Base-by-base conservation (phyloP, 2,329 filamentous ascomycete species). In the Amesomyces nigricolor region DNA sequence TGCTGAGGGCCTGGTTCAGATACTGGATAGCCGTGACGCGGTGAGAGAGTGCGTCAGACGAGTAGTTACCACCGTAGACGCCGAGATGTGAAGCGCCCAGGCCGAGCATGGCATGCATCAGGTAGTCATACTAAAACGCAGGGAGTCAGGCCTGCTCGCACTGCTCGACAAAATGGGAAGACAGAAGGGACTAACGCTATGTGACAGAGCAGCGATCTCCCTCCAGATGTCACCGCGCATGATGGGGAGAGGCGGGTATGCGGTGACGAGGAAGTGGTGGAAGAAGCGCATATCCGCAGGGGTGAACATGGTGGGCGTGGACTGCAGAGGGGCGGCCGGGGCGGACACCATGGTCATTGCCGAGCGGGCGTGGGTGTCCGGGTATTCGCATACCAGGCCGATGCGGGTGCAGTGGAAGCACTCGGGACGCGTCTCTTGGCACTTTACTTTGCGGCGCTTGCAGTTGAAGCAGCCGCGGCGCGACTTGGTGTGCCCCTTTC, bases 251-350 rank as follows among this genome's bases (percentile, higher is more conserved):
- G 72, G 64, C 6, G 72, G 73, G 51, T 73, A 73, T 2, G 77
- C 76, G 7, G 71, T 66, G 5, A 75, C 66, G 8, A 80, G 59
- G 59, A 79, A 81, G 59, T 80, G 77, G 50, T 78, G 75, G 60
- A 80, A 80, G 64, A 78, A 77, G 17, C 75, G 70, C 64, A 80
- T 70, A 54, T 80, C 77, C 35, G 74, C 66, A 14, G 70, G 62
- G 35, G 68, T 69, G 57, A 77, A 78, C 22, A 60, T 54, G 2
- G 59, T 63, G 10, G 63, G 55, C 1, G 61, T 59, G 1, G 61
- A 49, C 47, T 56, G 54, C 13, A 58, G 43, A 16, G 63, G 61
- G 2, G 52, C 49, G 1, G 64, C 61, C 2, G 63, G 60, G 3
- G 51, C 40, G 30, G 68, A 68, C 56, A 77, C 77, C 29, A 58